phyloP scores from a whole-genome alignment of 495 filamentous ascomycete genomes.

The Penicillium angulare region DNA sequence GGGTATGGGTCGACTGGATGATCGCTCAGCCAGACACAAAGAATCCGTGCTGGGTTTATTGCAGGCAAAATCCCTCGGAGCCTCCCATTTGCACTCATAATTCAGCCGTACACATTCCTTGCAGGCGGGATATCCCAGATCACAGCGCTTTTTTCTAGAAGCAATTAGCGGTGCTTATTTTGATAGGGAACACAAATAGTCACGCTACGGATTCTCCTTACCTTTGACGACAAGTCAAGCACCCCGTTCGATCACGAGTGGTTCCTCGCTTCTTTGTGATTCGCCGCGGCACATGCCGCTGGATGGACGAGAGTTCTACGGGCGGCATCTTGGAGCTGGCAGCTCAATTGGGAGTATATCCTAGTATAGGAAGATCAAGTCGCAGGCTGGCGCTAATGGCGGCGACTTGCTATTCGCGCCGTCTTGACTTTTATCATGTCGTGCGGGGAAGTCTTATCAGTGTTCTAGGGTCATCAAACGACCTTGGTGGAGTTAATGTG shows the following conservation, averaged over 20 bases:
- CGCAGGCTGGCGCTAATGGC: neutral
- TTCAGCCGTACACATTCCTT: slow-evolving; percentile 13
- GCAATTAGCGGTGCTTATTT: neutral
- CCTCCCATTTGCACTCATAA: slow-evolving; percentile 15
- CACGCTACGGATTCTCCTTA: neutral
- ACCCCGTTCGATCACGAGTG: slow-evolving; percentile 15
- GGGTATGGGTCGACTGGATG: too few relatives aligned
- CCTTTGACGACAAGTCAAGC: slow-evolving; percentile 16
- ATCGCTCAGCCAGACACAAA: too few relatives aligned
- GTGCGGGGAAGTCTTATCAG: neutral
- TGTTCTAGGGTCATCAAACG: too few relatives aligned
- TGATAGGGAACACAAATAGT: neutral
- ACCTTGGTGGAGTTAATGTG: too few relatives aligned
- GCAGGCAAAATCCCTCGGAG: neutral
- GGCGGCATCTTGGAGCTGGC: slow-evolving; percentile 1
- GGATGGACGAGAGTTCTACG: neutral
- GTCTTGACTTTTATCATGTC: too few relatives aligned
- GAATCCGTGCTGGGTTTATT: neutral
- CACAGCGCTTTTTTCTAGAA: slow-evolving; percentile 12
- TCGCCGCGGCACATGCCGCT: slow-evolving; percentile 3
- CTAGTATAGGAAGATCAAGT: neutral
- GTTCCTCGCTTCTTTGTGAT: slow-evolving; percentile 10
- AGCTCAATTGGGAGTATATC: neutral
- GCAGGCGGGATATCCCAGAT: slow-evolving; percentile 14
- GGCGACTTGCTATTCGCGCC: too few relatives aligned